These are phyloP conservation scores for Sequoiadendron giganteum DNA, from an alignment of 75 land plant species.

Conservation along the genomic window DNA sequence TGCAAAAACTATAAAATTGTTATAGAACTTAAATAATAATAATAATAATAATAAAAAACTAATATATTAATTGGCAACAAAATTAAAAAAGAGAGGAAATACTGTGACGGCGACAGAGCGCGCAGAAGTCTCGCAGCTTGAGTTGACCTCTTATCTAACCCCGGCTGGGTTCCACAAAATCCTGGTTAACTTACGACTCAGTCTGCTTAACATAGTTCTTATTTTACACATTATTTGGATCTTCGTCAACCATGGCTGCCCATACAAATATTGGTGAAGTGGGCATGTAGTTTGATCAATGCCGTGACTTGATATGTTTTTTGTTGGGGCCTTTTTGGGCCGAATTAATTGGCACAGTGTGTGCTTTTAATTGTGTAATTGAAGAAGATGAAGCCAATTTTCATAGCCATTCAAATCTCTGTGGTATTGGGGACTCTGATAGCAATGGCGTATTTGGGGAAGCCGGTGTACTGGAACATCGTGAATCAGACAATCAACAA, in stretches of 20 bases:
- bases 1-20: too few species aligned
- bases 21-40: too few species aligned
- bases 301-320: too few species aligned
- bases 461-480: constrained; percentile 40
- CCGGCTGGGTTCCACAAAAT: not conserved
- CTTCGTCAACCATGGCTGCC: not conserved
- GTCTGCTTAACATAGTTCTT: not conserved
- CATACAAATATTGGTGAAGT: not conserved
- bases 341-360: not conserved
- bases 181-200: not conserved
- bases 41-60: too few species aligned
- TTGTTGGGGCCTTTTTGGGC: not conserved
- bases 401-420: constrained; percentile 20
- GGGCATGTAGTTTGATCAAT: constrained; percentile 6
- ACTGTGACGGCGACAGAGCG: not conserved
- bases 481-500: not conserved
- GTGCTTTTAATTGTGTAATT: not conserved
- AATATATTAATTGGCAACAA: too few species aligned
- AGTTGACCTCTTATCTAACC: not conserved
- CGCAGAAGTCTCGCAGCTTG: not conserved
- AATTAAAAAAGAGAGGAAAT: not conserved
- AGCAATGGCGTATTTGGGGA: constrained; percentile 36
- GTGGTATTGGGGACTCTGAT: constrained; percentile 24
- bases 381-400: constrained; percentile 45
- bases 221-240: not conserved